These are phyloP conservation scores for Sporothrix sp. DNA, from an alignment of 2,329 filamentous ascomycete species.

Conservation along the genomic window DNA sequence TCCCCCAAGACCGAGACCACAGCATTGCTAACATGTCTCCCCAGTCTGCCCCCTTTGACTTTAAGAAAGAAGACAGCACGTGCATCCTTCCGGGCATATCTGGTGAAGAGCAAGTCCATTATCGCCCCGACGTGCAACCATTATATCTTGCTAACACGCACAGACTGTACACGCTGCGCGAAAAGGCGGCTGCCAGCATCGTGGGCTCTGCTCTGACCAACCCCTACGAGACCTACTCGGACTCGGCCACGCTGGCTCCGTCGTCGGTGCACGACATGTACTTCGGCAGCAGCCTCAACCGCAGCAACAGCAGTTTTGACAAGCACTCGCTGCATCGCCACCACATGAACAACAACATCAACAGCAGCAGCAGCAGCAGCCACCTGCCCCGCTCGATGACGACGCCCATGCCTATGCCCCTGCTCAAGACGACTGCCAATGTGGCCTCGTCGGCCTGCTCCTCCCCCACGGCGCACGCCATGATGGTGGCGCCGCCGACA, in stretches of 20 bases:
- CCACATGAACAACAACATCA: neutral
- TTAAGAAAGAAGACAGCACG: constrained; percentile 42
- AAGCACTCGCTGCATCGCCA: neutral
- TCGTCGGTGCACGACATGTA: constrained; percentile 10
- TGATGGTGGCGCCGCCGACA: neutral
- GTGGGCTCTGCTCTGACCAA: constrained; percentile 13
- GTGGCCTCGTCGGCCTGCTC: neutral
- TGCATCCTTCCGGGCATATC: constrained; percentile 42
- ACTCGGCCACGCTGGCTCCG: constrained; percentile 8
- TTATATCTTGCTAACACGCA: neutral
- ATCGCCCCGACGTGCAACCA: neutral
- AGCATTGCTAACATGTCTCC: neutral
- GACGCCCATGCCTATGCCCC: neutral
- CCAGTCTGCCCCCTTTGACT: constrained; percentile 50
- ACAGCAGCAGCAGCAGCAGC: neutral
- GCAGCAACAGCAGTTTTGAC: constrained; percentile 11
- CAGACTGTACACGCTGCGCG: constrained; percentile 16
- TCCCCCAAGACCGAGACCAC: neutral
- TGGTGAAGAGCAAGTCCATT: constrained; percentile 44
- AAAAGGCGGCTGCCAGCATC: constrained; percentile 18
- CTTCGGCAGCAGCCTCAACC: constrained; percentile 6
- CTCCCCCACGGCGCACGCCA: neutral
- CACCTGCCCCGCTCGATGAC: constrained; percentile 5
- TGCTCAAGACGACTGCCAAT: too few species aligned
- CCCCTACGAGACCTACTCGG: constrained; percentile 11